phyloP scores from a whole-genome alignment of 176 grass and related monocot genomes.

The Eleusine coracana region DNA sequence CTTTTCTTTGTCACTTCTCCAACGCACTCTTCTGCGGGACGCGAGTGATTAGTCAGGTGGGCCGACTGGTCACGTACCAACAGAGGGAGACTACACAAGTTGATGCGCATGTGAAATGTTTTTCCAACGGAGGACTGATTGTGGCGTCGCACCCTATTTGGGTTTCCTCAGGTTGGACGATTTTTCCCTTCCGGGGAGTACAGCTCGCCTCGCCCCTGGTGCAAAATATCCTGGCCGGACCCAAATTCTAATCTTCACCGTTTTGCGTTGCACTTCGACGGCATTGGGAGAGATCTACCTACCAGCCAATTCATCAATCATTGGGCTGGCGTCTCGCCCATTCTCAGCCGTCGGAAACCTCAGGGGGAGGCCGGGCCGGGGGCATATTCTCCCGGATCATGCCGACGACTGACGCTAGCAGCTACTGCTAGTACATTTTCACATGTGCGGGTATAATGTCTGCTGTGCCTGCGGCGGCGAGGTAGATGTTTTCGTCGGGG shows the following conservation, averaged over 20 bases:
- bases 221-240: background rate
- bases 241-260: background rate
- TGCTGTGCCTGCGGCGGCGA: background rate
- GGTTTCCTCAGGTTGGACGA: background rate
- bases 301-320: background rate
- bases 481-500: background rate
- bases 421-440: no score
- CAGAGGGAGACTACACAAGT: background rate
- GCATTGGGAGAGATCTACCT: background rate
- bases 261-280: background rate
- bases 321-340: background rate
- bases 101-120: background rate
- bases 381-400: background rate
- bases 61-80: background rate
- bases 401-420: background rate
- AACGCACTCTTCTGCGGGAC: background rate
- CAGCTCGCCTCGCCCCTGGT: background rate
- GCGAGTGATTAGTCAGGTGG: background rate
- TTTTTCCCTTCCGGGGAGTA: background rate
- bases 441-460: background rate
- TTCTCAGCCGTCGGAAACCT: background rate
- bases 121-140: background rate
- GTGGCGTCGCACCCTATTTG: background rate
- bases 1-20: background rate
- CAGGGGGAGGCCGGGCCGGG: no score